These are phyloP conservation scores for Gnetum montanum DNA, from an alignment of 75 land plant species.

Conservation along the genomic window DNA sequence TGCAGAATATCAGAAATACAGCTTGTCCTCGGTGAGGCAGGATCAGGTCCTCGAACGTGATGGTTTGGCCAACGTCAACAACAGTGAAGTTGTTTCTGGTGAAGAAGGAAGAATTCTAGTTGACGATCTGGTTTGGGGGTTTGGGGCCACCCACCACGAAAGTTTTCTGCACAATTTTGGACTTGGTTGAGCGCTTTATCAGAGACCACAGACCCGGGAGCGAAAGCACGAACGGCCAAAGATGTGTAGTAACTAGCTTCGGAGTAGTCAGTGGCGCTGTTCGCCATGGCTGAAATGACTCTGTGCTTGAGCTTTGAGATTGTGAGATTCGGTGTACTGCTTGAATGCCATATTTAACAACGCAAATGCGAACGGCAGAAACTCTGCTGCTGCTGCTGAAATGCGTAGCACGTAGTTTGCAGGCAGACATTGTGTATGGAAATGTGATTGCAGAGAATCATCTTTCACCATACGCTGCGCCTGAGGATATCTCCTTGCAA, in stretches of 20 bases:
- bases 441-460: no score
- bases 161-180: slow-evolving; percentile 96
- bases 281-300: no score
- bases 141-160: slow-evolving; percentile 39
- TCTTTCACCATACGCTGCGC: no score
- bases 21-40: slow-evolving; percentile 91
- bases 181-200: slow-evolving; percentile 93
- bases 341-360: no score
- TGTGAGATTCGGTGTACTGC: no score
- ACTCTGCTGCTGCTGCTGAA: no score
- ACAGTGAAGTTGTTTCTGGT: slow-evolving; percentile 79
- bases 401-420: no score
- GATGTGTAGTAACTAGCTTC: slow-evolving; percentile 95
- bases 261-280: no score
- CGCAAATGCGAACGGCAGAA: no score
- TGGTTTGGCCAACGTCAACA: slow-evolving; percentile 61
- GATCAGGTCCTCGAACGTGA: slow-evolving; percentile 98
- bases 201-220: slow-evolving; percentile 98
- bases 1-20: slow-evolving; percentile 86
- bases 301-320: no score
- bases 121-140: slow-evolving; percentile 72
- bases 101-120: slow-evolving; percentile 82
- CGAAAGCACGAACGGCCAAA: slow-evolving; percentile 82
- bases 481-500: no score
- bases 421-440: no score